Base-by-base conservation (phyloP, 768 basidiomycete species). In the Calocybe gangraenosa region DNA sequence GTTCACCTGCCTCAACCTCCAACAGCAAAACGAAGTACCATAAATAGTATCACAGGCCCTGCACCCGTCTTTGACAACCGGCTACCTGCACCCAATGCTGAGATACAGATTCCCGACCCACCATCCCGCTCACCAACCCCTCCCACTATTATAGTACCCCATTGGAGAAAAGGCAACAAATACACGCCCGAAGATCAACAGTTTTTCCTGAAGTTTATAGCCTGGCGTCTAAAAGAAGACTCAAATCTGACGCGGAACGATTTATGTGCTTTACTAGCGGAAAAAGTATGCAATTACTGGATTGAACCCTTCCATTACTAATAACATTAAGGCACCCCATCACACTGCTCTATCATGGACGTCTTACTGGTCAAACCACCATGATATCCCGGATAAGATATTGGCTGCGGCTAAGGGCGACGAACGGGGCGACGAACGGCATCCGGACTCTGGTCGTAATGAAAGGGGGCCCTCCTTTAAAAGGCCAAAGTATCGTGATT, bases 51-150 rank as follows among this genome's bases (percentile, higher is more conserved):
- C 18, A 77, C 82, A 11, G 71, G 74, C 0, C 77, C 74, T 34
- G 57, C 66, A 2, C 73, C 76, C 32, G 69, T 73, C 20, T 77
- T 65, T 50, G 70, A 67, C 36, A 58, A 62, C 37, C 73, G 70
- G 40, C 60, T 84, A 23, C 79, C 81, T 39, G 69, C 80, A 4
- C 81, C 82, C n/a, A 75, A 83, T 55, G 68, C 76, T 37, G 74
- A 79, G 37, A 66, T 83, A 43, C 74, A 69, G 50, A 66, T 82
- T 23, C 85, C 83, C 5, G 68, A 70, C 7, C 79, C 82, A 11
- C 84, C 85, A 1, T 79, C 79, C 17, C 78, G 82, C 37, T 79
- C 81, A n/a, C 86, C 86, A 1, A 78, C 71, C 2, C 85, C 86
- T 18, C 86, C 85, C 6, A 73, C 70, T 7, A 60, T 60, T 44